Evolutionary conservation across 441 rosid species (phyloP), one percentile per base, ranked within the genome.

Genomic region (Gossypium davidsonii): DNA sequence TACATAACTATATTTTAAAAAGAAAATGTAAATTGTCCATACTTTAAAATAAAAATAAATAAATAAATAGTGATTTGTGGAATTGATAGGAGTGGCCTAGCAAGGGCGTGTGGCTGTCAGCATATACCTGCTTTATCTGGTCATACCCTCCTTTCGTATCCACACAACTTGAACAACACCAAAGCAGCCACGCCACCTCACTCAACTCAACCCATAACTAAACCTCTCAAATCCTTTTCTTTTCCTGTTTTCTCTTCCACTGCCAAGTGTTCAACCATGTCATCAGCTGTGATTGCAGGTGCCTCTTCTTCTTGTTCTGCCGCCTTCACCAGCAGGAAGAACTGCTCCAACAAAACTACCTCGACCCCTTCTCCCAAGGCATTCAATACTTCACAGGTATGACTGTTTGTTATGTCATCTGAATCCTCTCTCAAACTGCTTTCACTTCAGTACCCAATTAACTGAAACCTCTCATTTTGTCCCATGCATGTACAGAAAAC

Each of bases 231-330:
- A 18, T 53, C 58, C 58, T 2, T 15, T 21, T 15, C 55, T 23
- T 23, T 34, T 9, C 17, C 42, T 49, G 6, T 21, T 8, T 8
- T 65, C 60, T 59, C 68, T 49, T 23, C 44, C 55, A 25, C 71
- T 25, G 49, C 67, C 49, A 9, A 42, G 37, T 17, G 49, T 66
- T 46, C 56, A 60, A 25, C 21, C 67, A 83, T 83, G 82, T 79
- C 96, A 12, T 73, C 88, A 18, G 87, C 85, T 67, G 85, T 81
- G 51, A 80, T 85, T 72, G 86, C 89, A 49, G 91, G 89, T 15
- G 80, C 89, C 61, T 77, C 88, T 31, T 77, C 88, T 14, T 78
- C 87, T 58, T 83, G 83, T 70, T 78, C 74, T 72, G 72, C 81
- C 26, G 66, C 85, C 75, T 75, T 85, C 80, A 66, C 82, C 80